Evolutionary conservation across 148 eudicot species (phyloP).

Genomic region (Rhododendron vialii): DNA sequence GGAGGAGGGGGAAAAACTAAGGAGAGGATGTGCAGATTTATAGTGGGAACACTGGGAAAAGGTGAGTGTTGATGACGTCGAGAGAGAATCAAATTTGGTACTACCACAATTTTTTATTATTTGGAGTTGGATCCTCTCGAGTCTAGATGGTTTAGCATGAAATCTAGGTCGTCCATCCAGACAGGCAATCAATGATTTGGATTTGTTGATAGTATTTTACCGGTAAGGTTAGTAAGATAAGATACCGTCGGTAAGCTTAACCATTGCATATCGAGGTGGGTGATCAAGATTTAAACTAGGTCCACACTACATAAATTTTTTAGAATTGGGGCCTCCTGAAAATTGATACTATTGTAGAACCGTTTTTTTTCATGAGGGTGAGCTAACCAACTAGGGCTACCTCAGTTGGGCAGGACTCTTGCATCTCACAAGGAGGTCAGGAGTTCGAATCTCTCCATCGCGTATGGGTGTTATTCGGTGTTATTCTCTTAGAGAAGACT

Average conservation of each 20-base stretch:
- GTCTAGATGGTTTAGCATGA: not conserved
- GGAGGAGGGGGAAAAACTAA: slow-evolving; percentile 15
- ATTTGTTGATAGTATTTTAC: not conserved
- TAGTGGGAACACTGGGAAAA: slow-evolving; percentile 6
- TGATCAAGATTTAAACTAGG: too few species aligned
- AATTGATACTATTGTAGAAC: not conserved
- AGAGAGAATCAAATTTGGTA: not conserved
- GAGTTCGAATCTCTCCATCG: too few species aligned
- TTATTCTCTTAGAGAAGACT: too few species aligned
- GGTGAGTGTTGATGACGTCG: not conserved
- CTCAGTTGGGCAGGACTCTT: too few species aligned
- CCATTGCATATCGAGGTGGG: too few species aligned
- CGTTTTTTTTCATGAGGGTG: not conserved
- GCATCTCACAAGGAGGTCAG: too few species aligned
- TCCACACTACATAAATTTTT: not conserved
- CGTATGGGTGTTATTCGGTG: too few species aligned
- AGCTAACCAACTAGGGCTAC: not conserved
- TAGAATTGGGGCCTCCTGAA: not conserved
- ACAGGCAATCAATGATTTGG: not conserved
- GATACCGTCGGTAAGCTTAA: too few species aligned
- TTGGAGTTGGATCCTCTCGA: not conserved
- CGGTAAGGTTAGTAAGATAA: not conserved
- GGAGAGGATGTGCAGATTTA: slow-evolving; percentile 28
- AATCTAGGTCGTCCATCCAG: not conserved
- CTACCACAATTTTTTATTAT: not conserved